Conservation (phyloP, 2,329 filamentous ascomycete species). For the Phialophora macrospora region DNA sequence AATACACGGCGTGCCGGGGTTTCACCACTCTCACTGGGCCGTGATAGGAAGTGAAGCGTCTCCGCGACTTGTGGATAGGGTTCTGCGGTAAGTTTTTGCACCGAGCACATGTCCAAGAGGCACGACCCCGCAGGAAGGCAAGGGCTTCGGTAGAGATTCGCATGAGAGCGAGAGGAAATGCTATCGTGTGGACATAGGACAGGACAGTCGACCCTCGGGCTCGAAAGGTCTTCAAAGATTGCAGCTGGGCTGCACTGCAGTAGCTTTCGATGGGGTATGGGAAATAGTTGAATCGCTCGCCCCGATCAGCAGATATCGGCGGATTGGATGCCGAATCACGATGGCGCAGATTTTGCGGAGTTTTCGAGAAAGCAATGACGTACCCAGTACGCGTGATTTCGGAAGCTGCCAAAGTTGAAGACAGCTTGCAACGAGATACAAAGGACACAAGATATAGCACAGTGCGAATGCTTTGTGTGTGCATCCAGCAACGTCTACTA, state of each 20-base stretch:
- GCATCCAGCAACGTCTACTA: not conserved
- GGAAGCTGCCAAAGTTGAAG: too few species aligned
- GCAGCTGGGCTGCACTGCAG: not conserved
- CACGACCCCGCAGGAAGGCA: constrained; percentile 25
- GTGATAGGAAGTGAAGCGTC: constrained; percentile 19
- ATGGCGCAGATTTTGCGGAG: constrained; percentile 16
- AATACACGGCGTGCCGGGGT: constrained; percentile 28
- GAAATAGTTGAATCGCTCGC: not conserved
- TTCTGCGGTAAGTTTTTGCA: constrained; percentile 24
- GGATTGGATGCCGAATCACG: constrained; percentile 11
- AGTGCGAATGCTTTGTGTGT: not conserved
- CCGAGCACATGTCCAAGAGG: constrained; percentile 34
- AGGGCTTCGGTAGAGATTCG: constrained; percentile 25
- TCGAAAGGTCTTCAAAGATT: not conserved
- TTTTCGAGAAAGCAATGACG: not conserved
- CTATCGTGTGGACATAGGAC: constrained; percentile 14
- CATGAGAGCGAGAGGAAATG: constrained; percentile 22
- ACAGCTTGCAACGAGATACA: too few species aligned
- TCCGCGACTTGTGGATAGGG: constrained; percentile 11
- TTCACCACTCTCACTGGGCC: constrained; percentile 29
- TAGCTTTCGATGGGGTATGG: not conserved
- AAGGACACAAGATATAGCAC: not conserved
- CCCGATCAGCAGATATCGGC: constrained; percentile 11
- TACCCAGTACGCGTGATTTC: not conserved
- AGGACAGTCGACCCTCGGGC: not conserved